Conservation (phyloP, 1,284 basidiomycete genomes). For the Apiotrichum montevideense region DNA sequence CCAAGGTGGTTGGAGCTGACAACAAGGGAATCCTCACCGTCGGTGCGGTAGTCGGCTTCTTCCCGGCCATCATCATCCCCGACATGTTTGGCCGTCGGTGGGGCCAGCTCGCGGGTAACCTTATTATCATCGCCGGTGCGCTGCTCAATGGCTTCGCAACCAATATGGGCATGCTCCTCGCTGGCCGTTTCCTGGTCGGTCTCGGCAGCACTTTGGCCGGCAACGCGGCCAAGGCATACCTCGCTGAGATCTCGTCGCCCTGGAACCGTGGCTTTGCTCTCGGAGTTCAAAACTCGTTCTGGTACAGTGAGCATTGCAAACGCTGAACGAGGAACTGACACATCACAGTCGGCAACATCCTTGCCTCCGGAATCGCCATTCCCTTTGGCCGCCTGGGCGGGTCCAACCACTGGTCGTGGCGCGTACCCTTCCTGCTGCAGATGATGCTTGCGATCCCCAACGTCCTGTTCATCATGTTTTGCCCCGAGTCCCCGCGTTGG, state of each 20-base stretch:
- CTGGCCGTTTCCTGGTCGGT: conserved; percentile 53
- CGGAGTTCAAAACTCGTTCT: conserved; percentile 50
- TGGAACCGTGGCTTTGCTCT: conserved; percentile 54
- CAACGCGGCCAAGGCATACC: conserved; percentile 51
- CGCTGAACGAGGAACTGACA: background rate
- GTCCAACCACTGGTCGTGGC: conserved; percentile 54
- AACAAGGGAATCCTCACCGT: conserved; percentile 54
- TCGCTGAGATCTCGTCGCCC: conserved; percentile 53
- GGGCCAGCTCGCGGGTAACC: conserved; percentile 54
- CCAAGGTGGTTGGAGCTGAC: conserved; percentile 34
- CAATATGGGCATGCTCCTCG: conserved; percentile 50
- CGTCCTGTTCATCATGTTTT: conserved; percentile 48
- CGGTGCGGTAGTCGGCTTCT: conserved; percentile 44
- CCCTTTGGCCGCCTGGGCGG: conserved; percentile 49
- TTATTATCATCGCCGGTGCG: conserved; percentile 51
- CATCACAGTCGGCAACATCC: conserved; percentile 51
- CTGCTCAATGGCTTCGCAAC: conserved; percentile 52
- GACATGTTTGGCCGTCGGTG: conserved; percentile 55
- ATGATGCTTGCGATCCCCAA: conserved; percentile 51
- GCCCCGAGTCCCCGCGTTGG: conserved; percentile 51
- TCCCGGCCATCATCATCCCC: conserved; percentile 44
- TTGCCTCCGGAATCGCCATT: conserved; percentile 54
- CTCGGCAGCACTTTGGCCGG: conserved; percentile 48
- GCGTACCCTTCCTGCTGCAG: conserved; percentile 53
- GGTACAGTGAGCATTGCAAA: conserved; percentile 38